Conservation (phyloP, 352 stramenopile species). For the Hyaloperonospora arabidopsidis region DNA sequence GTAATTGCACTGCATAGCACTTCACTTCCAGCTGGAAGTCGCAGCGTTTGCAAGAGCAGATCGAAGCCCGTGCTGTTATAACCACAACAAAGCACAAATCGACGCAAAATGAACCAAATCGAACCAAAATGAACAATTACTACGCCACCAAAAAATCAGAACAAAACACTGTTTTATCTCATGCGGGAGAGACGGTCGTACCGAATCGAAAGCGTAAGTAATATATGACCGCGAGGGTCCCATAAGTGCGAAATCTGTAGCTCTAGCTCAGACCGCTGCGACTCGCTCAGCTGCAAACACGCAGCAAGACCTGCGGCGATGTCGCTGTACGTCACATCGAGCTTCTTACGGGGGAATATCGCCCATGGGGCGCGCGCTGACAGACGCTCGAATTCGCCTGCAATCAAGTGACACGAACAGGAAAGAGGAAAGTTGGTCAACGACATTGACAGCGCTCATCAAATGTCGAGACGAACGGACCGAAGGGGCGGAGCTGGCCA, state of each 20-base stretch:
- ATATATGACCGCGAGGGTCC: constrained; percentile 47
- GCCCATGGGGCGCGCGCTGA: constrained; percentile 58
- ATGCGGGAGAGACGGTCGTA: constrained; percentile 7
- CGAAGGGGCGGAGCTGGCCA: too few relatives aligned
- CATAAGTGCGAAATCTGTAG: constrained; percentile 43
- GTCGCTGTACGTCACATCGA: constrained; percentile 73
- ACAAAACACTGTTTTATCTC: too few relatives aligned
- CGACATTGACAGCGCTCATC: too few relatives aligned
- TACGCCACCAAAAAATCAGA: too few relatives aligned
- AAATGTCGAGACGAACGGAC: too few relatives aligned
- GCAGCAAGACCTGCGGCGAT: constrained; percentile 44
- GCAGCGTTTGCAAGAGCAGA: constrained; percentile 64
- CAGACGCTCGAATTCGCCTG: constrained; percentile 9
- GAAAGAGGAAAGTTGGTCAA: too few relatives aligned
- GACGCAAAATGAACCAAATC: too few relatives aligned
- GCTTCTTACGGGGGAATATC: constrained; percentile 75
- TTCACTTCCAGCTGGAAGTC: constrained; percentile 55
- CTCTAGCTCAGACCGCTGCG: constrained; percentile 46
- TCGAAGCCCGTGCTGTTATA: constrained; percentile 68
- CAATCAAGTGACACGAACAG: too few relatives aligned
- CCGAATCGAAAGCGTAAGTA: constrained; percentile 71
- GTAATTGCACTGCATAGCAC: constrained; percentile 79
- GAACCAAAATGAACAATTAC: too few relatives aligned
- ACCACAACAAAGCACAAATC: neutral
- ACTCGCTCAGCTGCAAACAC: constrained; percentile 51